Evolutionary conservation across 1,284 basidiomycete species (phyloP), one percentile per base, ranked within the genome.

Genomic region (Puccinia triticina): DNA sequence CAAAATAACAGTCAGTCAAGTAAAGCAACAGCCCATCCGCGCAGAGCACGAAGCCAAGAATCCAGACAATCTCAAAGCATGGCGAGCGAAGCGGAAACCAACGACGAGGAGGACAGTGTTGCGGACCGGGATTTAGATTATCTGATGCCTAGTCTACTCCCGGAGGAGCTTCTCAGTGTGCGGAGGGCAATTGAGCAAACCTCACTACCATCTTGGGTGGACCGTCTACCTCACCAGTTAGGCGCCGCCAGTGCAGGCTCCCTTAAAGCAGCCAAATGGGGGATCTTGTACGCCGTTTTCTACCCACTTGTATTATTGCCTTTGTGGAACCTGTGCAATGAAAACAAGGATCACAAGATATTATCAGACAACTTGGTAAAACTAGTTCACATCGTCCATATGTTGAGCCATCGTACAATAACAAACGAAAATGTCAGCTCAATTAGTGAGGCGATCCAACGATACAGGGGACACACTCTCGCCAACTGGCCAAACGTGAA

Each of bases 251-350:
- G 46, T 34, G 72, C 46, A 48, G 72, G 48, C 21, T 74, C 72
- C 32, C 72, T 57, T 0, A 74, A 74, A 32, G 72, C 72, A 29
- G 46, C 46, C n/a, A n/a, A 74, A 34, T 74, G 26, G 48, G 48
- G 46, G 26, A 74, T 55, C 48, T 57, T 74, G 48, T 74, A 14
- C 48, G 55, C 46, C 23, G 48, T 50, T 1, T 67, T 67, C n/a
- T 67, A 67, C 40, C 64, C 64, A 2, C 64, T 67, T 1, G 32
- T 67, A 2, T 67, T 67, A 67, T 11, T 67, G 18, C 64, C 64
- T 43, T 16, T 67, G 37, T 67, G 64, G 64, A n/a, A 67, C 40
- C 32, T 37, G 40, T 37, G 34, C 18, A 32, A 67, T 40, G 18
- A 37, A 67, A 67, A 67, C 40, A 18, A 43, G 2, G 32, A 37